phyloP scores from a whole-genome alignment of 2,329 filamentous ascomycete genomes.

The Gaeumannomyces sp. region DNA sequence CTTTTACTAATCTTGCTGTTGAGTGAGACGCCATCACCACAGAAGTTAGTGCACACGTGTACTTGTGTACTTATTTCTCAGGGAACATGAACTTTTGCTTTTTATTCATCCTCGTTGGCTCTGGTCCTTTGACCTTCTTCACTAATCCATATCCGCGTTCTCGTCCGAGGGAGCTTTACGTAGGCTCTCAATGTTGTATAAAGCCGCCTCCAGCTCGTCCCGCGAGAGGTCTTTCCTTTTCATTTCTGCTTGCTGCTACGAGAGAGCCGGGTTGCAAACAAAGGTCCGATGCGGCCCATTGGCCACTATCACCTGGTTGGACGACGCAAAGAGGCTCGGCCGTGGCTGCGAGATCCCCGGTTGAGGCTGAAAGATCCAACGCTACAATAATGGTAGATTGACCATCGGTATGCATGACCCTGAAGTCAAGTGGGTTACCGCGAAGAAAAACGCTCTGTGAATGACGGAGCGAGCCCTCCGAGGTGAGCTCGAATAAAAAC shows the following conservation, averaged over 20 bases:
- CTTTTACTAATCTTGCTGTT: conserved; percentile 7
- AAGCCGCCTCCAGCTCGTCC: conserved; percentile 33
- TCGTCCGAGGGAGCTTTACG: conserved; percentile 37
- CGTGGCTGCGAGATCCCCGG: conserved; percentile 15
- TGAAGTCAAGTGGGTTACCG: conserved; percentile 59
- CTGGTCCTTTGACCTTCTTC: too few relatives aligned
- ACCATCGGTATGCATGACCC: conserved; percentile 21
- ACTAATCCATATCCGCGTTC: conserved; percentile 11
- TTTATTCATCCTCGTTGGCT: conserved; percentile 5
- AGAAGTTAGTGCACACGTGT: background rate
- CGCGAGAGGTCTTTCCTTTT: conserved; percentile 29
- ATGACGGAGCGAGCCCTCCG: conserved; percentile 42
- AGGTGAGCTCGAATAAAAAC: conserved; percentile 55
- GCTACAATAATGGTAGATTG: conserved; percentile 34
- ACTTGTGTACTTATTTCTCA: conserved; percentile 5
- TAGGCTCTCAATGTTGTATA: conserved; percentile 42
- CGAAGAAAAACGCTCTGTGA: conserved; percentile 46
- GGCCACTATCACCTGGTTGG: background rate
- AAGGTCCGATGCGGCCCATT: background rate
- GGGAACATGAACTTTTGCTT: background rate
- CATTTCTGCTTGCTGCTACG: background rate
- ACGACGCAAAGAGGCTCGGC: background rate
- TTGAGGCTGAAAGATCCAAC: conserved; percentile 3
- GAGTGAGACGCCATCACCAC: background rate
- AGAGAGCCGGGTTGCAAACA: background rate